These are phyloP conservation scores for Blastocrithidia nonstop DNA, from an alignment of 208 protist genomes.

Conservation along the genomic window DNA sequence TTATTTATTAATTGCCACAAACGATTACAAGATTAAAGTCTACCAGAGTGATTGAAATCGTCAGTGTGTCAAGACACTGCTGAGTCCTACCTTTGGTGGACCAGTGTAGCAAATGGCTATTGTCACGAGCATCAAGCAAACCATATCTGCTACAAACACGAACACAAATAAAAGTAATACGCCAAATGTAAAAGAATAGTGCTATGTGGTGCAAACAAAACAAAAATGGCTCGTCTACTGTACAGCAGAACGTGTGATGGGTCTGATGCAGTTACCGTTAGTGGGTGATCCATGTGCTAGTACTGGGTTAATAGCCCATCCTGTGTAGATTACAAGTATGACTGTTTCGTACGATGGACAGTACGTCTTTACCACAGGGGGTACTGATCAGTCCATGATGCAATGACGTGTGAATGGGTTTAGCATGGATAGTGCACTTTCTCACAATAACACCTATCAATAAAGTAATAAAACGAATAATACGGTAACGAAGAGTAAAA, in stretches of 20 bases:
- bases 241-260: slow-evolving; percentile 85
- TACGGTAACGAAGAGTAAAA: slow-evolving; percentile 6
- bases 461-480: background rate
- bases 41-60: slow-evolving; percentile 73
- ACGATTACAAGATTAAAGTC: slow-evolving; percentile 83
- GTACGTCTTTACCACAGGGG: slow-evolving; percentile 86
- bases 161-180: background rate
- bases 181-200: background rate
- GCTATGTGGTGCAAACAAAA: background rate
- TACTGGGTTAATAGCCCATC: slow-evolving; percentile 90
- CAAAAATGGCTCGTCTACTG: slow-evolving; percentile 63
- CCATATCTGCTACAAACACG: background rate
- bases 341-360: slow-evolving; percentile 64
- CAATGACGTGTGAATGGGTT: slow-evolving; percentile 73
- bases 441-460: background rate
- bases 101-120: slow-evolving; percentile 59
- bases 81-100: slow-evolving; percentile 87
- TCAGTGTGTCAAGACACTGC: slow-evolving; percentile 79
- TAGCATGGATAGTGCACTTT: slow-evolving; percentile 12
- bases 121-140: slow-evolving; percentile 4
- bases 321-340: slow-evolving; percentile 54
- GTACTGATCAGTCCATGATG: slow-evolving; percentile 78
- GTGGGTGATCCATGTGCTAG: slow-evolving; percentile 80
- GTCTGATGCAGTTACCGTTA: slow-evolving; percentile 84
- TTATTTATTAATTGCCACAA: slow-evolving; percentile 70